These are phyloP conservation scores for Roridomyces roridus DNA, from an alignment of 768 basidiomycete species.

Conservation along the genomic window DNA sequence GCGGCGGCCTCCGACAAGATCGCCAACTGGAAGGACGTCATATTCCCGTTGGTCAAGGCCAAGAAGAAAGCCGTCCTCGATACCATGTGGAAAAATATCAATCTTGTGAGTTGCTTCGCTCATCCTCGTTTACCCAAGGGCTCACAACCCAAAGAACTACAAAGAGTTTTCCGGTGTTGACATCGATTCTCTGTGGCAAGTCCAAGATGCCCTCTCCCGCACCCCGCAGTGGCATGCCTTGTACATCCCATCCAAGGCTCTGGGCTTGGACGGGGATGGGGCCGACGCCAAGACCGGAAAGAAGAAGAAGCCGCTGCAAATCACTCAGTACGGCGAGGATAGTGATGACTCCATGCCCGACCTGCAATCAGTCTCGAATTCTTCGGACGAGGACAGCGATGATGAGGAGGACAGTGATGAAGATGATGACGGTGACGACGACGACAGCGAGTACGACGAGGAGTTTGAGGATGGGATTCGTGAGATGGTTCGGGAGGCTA, in stretches of 20 bases:
- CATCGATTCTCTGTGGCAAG: conserved; percentile 69
- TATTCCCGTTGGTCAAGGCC: conserved; percentile 65
- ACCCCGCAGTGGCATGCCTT: conserved; percentile 66
- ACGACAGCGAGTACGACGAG: conserved; percentile 43
- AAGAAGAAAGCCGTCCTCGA: conserved; percentile 56
- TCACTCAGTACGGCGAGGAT: conserved; percentile 55
- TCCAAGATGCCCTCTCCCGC: conserved; percentile 55
- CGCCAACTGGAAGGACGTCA: conserved; percentile 57
- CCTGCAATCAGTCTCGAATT: conserved; percentile 70
- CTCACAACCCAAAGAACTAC: conserved; percentile 60
- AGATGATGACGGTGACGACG: conserved; percentile 41
- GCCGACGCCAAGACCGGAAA: conserved; percentile 28
- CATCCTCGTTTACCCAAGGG: neutral
- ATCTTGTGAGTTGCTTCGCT: conserved; percentile 49
- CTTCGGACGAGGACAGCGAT: conserved; percentile 47
- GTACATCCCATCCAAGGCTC: conserved; percentile 33
- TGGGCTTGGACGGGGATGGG: conserved; percentile 30
- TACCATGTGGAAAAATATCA: conserved; percentile 68
- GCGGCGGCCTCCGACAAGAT: conserved; percentile 57
- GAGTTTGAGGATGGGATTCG: conserved; percentile 74
- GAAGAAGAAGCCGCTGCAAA: conserved; percentile 51
- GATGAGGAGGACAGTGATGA: too few relatives aligned
- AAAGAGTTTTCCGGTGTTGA: conserved; percentile 53
- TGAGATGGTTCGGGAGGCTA: conserved; percentile 69
- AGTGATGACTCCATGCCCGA: conserved; percentile 68